These are phyloP conservation scores for Lanmaoa pseudosensibilis DNA, from an alignment of 768 basidiomycete genomes.

Conservation along the genomic window DNA sequence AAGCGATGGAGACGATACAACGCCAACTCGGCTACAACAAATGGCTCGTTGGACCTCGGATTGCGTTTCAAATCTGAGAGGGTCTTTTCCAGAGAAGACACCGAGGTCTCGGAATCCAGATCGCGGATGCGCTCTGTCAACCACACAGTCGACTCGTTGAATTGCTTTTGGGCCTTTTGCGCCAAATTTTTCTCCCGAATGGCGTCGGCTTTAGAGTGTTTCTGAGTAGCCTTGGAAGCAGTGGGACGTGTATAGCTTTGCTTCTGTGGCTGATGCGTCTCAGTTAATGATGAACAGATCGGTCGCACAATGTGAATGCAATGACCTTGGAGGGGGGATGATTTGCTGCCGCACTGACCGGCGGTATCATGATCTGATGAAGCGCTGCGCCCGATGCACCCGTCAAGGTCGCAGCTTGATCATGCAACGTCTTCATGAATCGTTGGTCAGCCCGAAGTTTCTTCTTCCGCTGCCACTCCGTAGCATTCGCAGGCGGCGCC, in stretches of 20 bases:
- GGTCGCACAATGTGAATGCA: neutral
- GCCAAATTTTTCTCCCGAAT: constrained; percentile 46
- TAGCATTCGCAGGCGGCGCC: constrained; percentile 26
- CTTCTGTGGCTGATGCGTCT: constrained; percentile 12
- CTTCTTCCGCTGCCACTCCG: constrained; percentile 39
- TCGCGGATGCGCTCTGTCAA: constrained; percentile 49
- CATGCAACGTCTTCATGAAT: constrained; percentile 56
- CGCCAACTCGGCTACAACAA: constrained; percentile 50
- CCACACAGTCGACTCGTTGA: constrained; percentile 47
- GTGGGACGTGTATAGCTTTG: constrained; percentile 10
- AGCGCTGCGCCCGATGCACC: constrained; percentile 58
- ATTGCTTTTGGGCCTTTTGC: constrained; percentile 44
- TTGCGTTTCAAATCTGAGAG: constrained; percentile 46
- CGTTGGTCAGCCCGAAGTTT: constrained; percentile 49
- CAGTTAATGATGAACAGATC: neutral
- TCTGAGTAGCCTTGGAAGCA: constrained; percentile 30
- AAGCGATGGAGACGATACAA: constrained; percentile 55
- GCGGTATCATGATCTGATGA: constrained; percentile 53
- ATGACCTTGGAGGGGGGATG: constrained; percentile 15
- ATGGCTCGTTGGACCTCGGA: constrained; percentile 41
- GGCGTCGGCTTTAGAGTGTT: constrained; percentile 38
- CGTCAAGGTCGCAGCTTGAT: constrained; percentile 61
- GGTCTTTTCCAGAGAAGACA: constrained; percentile 30
- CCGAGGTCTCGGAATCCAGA: constrained; percentile 23
- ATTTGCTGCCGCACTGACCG: constrained; percentile 31